Base-by-base conservation (phyloP, 1,284 basidiomycete genomes). In the Bondarzewia mesenterica region DNA sequence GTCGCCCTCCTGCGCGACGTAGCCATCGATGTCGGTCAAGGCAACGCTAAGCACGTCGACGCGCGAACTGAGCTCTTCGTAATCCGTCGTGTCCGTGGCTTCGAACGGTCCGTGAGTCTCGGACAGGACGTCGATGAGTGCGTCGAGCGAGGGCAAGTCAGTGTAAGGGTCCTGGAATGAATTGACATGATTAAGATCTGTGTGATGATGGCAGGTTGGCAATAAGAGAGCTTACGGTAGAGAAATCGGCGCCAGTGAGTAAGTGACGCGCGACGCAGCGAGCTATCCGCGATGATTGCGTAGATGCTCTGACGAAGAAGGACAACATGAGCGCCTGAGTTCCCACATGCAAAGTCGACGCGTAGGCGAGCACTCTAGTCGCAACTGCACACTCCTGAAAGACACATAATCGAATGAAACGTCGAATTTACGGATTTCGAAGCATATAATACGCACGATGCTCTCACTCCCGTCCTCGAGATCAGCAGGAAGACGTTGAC, bases 51-150 rank as follows among this genome's bases (percentile, higher is more conserved):
- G 69, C 16, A 88, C 70, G 21, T 70, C 64, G 14, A 80, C 64
- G 54, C 77, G 67, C 56, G 72, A 71, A 4, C 68, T 63, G 57
- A 89, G 69, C 32, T 77, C 71, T 54, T 80, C 87, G 53, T 80
- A 88, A 57, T 85, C 75, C 2, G 73, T 74, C 2, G 70, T 63
- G 20, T 72, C 67, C 18, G 55, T 43, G 41, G 58, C 54, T 7
- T 46, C 42, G 23, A 54, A 52, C 5, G 44, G 43, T 12, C 50
- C 46, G 15, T 54, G 49, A 3, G 29, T 48, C 2, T 53, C 50
- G 14, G 62, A 52, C 21, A 69, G 54, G n/a, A 63, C 45, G 3
- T 36, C 18, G n/a, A 75, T 58, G 10, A 83, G 54, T 14, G 66
- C 62, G 27, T 62, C 52, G 6, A 84, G 67, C 6, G 75, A 63